Evolutionary conservation across 176 grass and related monocot species (phyloP).

Genomic region (Avena sativa): DNA sequence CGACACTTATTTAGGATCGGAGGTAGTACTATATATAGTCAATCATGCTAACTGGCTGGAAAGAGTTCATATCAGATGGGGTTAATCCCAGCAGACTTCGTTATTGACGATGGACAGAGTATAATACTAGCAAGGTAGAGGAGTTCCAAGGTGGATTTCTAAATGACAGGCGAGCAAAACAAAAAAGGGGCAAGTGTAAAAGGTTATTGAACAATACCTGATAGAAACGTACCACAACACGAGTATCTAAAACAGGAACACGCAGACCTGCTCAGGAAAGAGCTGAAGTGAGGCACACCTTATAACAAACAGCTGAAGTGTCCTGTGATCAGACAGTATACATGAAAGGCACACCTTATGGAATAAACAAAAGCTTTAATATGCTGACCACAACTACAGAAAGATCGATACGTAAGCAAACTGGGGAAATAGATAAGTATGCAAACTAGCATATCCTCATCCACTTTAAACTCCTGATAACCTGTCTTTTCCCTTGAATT

Average conservation of each 20-base stretch:
- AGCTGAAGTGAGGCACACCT: too few species aligned
- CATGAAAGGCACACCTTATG: conserved; percentile 41
- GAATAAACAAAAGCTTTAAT: conserved; percentile 47
- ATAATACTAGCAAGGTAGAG: not conserved
- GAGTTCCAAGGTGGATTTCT: not conserved
- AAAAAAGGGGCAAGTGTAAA: conserved; percentile 6
- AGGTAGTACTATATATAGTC: not conserved
- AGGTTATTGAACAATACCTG: conserved; percentile 28
- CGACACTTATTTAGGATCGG: too few species aligned
- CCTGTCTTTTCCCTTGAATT: conserved; percentile 65
- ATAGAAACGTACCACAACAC: conserved; percentile 42
- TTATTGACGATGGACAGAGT: not conserved
- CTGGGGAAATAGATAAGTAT: conserved; percentile 28
- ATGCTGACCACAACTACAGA: conserved; percentile 49
- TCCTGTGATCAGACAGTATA: conserved; percentile 38
- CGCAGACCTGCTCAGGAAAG: conserved; percentile 41
- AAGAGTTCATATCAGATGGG: conserved; percentile 8
- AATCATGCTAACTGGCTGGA: conserved; percentile 13
- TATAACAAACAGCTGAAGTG: conserved; percentile 48
- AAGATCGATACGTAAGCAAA: conserved; percentile 32
- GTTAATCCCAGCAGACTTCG: not conserved
- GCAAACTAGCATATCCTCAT: conserved; percentile 57
- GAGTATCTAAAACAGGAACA: conserved; percentile 34
- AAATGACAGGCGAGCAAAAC: not conserved
- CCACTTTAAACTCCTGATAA: conserved; percentile 51